These are phyloP conservation scores for Leccinum truebloodii DNA, from an alignment of 768 basidiomycete genomes.

Conservation along the genomic window DNA sequence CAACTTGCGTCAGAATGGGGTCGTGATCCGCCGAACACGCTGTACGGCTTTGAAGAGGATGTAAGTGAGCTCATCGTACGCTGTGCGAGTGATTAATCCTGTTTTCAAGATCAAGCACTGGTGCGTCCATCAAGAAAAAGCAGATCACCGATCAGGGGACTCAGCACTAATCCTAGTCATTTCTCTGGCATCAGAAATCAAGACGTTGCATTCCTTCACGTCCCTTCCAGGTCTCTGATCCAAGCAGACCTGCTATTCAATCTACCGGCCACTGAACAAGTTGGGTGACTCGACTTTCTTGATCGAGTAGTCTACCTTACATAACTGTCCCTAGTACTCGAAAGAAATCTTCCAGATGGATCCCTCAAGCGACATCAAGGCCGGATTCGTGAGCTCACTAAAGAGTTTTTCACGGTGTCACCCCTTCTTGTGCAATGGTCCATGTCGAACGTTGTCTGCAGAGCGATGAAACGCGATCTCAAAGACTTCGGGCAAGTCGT, in stretches of 20 bases:
- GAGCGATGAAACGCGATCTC: constrained; percentile 57
- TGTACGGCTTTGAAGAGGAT: constrained; percentile 80
- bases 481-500: too few relatives aligned
- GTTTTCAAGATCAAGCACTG: constrained; percentile 48
- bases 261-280: constrained; percentile 77
- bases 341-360: constrained; percentile 32
- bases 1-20: constrained; percentile 51
- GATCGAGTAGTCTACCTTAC: neutral
- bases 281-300: constrained; percentile 20
- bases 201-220: constrained; percentile 83
- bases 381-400: constrained; percentile 34
- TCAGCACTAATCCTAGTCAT: constrained; percentile 43
- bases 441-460: constrained; percentile 14
- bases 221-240: constrained; percentile 67
- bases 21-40: constrained; percentile 57
- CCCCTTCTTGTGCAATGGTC: neutral
- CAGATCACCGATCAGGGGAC: neutral
- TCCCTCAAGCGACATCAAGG: constrained; percentile 30
- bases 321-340: constrained; percentile 35
- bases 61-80: constrained; percentile 29
- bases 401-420: constrained; percentile 20
- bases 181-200: constrained; percentile 73
- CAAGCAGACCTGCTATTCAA: constrained; percentile 86
- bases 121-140: constrained; percentile 28
- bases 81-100: neutral